phyloP scores from a whole-genome alignment of 495 filamentous ascomycete species.

The Patellaria atrata region DNA sequence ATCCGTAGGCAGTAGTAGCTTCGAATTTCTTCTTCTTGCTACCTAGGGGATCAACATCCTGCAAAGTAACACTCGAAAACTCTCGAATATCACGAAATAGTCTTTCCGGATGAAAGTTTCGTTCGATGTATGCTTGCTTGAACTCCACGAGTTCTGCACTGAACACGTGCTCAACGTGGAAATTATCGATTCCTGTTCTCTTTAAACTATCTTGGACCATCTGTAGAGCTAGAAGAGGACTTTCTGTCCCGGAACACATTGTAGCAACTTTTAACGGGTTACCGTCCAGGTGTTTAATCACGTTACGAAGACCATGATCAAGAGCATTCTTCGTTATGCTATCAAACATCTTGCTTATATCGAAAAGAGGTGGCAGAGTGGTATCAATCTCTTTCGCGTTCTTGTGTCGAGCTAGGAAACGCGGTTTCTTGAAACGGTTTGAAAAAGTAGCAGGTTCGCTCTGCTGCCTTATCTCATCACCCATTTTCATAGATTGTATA shows the following conservation, averaged over 20 bases:
- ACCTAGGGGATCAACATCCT: conserved; percentile 25
- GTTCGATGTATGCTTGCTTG: conserved; percentile 70
- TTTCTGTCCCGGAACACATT: conserved; percentile 74
- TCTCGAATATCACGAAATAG: conserved; percentile 61
- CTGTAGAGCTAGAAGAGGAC: conserved; percentile 53
- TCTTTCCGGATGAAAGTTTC: conserved; percentile 49
- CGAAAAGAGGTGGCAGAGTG: conserved; percentile 32
- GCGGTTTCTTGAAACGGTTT: too few species aligned
- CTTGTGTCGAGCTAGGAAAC: too few species aligned
- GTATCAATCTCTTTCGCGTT: conserved; percentile 3
- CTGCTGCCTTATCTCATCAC: too few species aligned
- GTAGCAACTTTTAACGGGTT: conserved; percentile 50
- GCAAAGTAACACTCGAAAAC: conserved; percentile 27
- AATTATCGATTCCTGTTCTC: conserved; percentile 6
- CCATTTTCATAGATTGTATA: too few species aligned
- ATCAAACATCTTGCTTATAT: conserved; percentile 36
- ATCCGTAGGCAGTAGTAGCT: conserved; percentile 55
- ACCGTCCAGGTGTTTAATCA: conserved; percentile 28
- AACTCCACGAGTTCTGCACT: conserved; percentile 65
- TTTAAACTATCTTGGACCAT: conserved; percentile 33
- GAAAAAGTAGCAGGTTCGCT: too few species aligned
- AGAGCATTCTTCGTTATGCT: conserved; percentile 32
- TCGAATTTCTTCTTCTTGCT: neutral
- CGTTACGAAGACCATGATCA: conserved; percentile 22
- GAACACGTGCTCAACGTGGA: conserved; percentile 51